Conservation (phyloP, 495 filamentous ascomycete species). For the Clohesyomyces aquaticus region DNA sequence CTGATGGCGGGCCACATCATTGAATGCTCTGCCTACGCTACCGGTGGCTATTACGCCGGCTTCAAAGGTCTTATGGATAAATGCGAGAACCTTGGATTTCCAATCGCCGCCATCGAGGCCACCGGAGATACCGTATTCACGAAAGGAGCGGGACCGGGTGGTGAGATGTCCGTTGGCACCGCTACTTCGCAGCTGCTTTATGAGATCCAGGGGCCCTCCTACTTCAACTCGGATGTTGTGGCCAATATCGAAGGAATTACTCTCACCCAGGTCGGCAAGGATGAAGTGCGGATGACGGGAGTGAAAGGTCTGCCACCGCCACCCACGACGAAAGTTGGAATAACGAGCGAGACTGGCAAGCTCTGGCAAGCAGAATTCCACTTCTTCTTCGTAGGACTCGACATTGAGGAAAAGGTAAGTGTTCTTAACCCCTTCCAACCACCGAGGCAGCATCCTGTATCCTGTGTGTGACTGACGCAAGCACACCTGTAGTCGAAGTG, state of each 20-base stretch:
- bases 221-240: slow-evolving; percentile 58
- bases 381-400: slow-evolving; percentile 51
- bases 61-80: slow-evolving; percentile 53
- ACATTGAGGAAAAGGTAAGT: slow-evolving; percentile 52
- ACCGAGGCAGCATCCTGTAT: too few species aligned
- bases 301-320: slow-evolving; percentile 53
- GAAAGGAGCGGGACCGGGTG: slow-evolving; percentile 42
- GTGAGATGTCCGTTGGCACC: slow-evolving; percentile 53
- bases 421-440: too few species aligned
- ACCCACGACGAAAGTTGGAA: slow-evolving; percentile 54
- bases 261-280: slow-evolving; percentile 51
- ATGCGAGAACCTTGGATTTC: slow-evolving; percentile 58
- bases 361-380: slow-evolving; percentile 51
- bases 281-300: slow-evolving; percentile 51
- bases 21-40: slow-evolving; percentile 61
- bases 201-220: slow-evolving; percentile 60
- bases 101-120: slow-evolving; percentile 57
- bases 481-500: too few species aligned
- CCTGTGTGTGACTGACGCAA: too few species aligned
- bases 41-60: slow-evolving; percentile 60
- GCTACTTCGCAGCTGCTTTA: slow-evolving; percentile 58
- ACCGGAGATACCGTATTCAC: slow-evolving; percentile 51
- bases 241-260: slow-evolving; percentile 53
- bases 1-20: slow-evolving; percentile 61
- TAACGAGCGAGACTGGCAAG: slow-evolving; percentile 54